Base-by-base conservation (phyloP, 2,329 filamentous ascomycete species). In the Malbranchea zuffiana region DNA sequence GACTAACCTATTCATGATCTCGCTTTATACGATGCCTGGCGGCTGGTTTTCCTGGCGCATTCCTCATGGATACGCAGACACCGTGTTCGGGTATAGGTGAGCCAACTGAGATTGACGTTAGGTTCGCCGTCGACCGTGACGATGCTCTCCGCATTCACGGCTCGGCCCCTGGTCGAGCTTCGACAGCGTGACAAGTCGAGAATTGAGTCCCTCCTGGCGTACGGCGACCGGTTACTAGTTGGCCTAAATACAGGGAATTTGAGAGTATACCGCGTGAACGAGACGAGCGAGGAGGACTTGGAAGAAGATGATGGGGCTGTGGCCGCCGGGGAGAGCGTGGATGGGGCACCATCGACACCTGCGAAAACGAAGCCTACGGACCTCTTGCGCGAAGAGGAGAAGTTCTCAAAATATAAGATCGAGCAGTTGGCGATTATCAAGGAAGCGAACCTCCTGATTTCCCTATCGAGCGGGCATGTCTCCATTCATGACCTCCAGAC, bases 81-180 rank as follows among this genome's bases (percentile, higher is more conserved):
- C 16, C 45, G 41, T 44, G 45, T 37, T 36, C 37, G 41, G 43
- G 42, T 42, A 31, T 36, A 25, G 33, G 17, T 29, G 33, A 32
- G 15, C 20, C 28, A 25, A 24, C 32, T 32, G 39, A 33, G 29
- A 36, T 25, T 28, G n/a, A 29, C n/a, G n/a, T n/a, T n/a, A n/a
- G n/a, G n/a, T n/a, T 18, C 12, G 17, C 28, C 23, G 26, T 26
- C 33, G 21, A 13, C 35, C 16, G 23, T 27, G 20, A 40, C 35
- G 33, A 95, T 95, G 90, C 80, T 98, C 64, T 92, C 88, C 64
- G 90, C 90, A 57, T 98, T 98, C 66, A 93, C 82, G 51, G 87
- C 90, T 67, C 82, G 84, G 56, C 83, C 87, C 47, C 88, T 98
- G 60, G 82, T 96, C 71, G 90, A 98, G 82, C 81, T 98, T 54